These are phyloP conservation scores for Cucurbita argyrosperma DNA, from an alignment of 306 rosid species.

Conservation along the genomic window DNA sequence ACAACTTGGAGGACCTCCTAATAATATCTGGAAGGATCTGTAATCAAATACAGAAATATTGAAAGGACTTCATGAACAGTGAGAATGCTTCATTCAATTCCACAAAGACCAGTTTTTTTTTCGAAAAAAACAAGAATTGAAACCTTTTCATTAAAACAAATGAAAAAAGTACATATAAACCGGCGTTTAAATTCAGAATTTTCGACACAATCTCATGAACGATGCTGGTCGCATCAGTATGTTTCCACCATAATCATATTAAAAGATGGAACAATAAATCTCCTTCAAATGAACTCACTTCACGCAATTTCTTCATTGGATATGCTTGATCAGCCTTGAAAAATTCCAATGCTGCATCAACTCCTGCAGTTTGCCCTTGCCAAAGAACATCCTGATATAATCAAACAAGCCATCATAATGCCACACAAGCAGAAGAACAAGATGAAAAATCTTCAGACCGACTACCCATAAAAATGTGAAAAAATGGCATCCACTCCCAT, in stretches of 20 bases:
- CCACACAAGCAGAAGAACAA: background rate
- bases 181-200: background rate
- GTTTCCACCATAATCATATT: background rate
- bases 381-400: constrained; percentile 62
- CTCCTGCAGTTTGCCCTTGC: constrained; percentile 84
- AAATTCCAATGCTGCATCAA: constrained; percentile 54
- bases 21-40: constrained; percentile 86
- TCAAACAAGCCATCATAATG: background rate
- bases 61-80: background rate
- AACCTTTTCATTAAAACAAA: no score
- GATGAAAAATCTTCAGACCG: no score
- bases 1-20: constrained; percentile 44
- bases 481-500: no score
- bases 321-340: constrained; percentile 80
- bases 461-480: no score
- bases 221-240: background rate
- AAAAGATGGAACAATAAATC: background rate
- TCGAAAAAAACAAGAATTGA: no score
- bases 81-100: background rate
- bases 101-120: background rate
- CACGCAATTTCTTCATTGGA: constrained; percentile 50
- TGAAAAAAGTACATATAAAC: background rate
- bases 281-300: constrained; percentile 33
- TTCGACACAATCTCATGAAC: background rate
- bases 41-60: constrained; percentile 20